These are phyloP conservation scores for Echria macrotheca DNA, from an alignment of 495 filamentous ascomycete genomes.

Conservation along the genomic window DNA sequence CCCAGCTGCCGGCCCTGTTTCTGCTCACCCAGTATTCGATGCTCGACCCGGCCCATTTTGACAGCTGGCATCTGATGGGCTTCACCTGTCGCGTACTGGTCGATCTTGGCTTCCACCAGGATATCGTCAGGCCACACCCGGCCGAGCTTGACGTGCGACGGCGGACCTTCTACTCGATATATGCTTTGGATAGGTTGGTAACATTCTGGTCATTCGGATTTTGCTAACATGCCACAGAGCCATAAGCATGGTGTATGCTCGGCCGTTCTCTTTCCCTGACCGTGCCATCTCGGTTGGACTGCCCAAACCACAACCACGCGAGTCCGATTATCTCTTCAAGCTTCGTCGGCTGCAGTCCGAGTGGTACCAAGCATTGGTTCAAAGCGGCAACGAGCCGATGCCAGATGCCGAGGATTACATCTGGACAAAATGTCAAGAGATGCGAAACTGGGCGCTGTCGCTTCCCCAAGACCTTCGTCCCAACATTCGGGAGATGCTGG, in stretches of 20 bases:
- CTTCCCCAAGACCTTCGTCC: constrained; percentile 53
- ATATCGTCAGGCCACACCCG: constrained; percentile 61
- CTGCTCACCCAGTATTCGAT: constrained; percentile 83
- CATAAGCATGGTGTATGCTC: constrained; percentile 71
- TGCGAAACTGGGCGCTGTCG: constrained; percentile 60
- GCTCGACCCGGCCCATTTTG: constrained; percentile 81
- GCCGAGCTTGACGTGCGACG: constrained; percentile 68
- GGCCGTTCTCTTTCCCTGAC: constrained; percentile 88
- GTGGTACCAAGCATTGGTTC: constrained; percentile 79
- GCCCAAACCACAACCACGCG: constrained; percentile 38
- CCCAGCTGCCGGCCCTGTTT: constrained; percentile 77
- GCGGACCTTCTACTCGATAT: constrained; percentile 79
- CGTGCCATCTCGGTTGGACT: constrained; percentile 70
- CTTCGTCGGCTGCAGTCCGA: constrained; percentile 72
- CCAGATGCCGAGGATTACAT: constrained; percentile 54
- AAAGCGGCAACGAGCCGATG: constrained; percentile 59
- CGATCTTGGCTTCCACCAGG: constrained; percentile 86
- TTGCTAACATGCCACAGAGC: constrained; percentile 46
- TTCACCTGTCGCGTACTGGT: constrained; percentile 78
- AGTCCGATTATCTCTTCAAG: constrained; percentile 61
- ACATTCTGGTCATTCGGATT: not conserved
- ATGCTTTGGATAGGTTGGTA: constrained; percentile 73
- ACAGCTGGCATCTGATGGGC: constrained; percentile 85
- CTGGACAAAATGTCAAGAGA: constrained; percentile 57
- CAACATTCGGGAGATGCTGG: constrained; percentile 62